Evolutionary conservation across 345 rosid species (phyloP), one percentile per base, ranked within the genome.

Genomic region (Carallia brachiata): DNA sequence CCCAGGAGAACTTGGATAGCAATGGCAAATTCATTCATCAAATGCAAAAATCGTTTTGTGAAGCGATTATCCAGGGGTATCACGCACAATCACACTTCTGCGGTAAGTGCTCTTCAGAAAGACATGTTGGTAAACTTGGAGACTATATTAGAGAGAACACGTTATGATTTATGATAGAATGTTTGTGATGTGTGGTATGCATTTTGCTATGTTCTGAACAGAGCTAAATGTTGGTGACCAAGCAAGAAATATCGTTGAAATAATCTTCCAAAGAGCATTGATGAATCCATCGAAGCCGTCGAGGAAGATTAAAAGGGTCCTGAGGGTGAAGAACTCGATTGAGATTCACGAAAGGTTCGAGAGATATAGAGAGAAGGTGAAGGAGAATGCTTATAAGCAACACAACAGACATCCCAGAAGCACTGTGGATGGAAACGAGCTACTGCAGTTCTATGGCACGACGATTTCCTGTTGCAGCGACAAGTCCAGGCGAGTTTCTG

Each of bases 401-500:
- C 56, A 48, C 44, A 67, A 36, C 63, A 63, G 66, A 64, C 78
- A 84, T 69, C 86, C 86, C 16, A 68, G 86, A 70, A 80, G 81
- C 78, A 48, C 57, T 6, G 87, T 82, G 0, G 93, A 84, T 66
- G 88, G 90, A 10, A 83, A 86, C 5, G 88, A 86, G 77, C 69
- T 83, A 54, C 62, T 81, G 60, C 70, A 65, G 36, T 88, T 88
- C 80, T 83, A 75, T 4, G 79, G 93, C 67, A 82, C 85, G 1
- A 75, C 82, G 27, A 76, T 83, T 69, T 75, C 83, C 30, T 86
- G 88, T 40, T 56, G 79, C 69, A 36, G 68, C 8, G 72, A 64
- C 54, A 74, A 73, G 37, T 36, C 65, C 4, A 61, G 48, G 39
- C 70, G 28, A n/a, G 79, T 75, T 61, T 61, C 78, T 9, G 77